Conservation (phyloP, 371 early-diverging fungal genomes). For the Cokeromyces recurvatus region DNA sequence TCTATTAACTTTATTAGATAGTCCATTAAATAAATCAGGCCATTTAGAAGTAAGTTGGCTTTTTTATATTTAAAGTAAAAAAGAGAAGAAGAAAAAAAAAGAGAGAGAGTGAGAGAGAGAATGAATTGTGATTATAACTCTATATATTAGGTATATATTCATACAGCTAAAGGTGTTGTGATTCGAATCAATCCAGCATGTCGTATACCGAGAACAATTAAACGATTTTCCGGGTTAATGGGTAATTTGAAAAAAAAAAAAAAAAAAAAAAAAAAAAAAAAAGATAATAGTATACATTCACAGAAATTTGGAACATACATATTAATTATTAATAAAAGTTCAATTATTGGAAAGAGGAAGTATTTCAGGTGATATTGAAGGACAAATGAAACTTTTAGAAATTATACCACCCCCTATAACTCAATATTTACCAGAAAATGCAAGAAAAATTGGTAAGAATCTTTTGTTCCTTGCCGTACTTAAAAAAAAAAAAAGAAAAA, state of each 20-base stretch:
- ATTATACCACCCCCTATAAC: constrained; percentile 93
- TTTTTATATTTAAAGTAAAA: no score
- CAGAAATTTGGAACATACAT: no score
- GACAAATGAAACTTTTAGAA: constrained; percentile 86
- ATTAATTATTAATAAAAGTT: constrained; percentile 47
- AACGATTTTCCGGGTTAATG: constrained; percentile 96
- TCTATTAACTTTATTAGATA: constrained; percentile 93
- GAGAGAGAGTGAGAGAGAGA: neutral
- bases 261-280: neutral
- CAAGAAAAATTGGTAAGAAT: constrained; percentile 70
- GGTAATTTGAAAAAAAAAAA: constrained; percentile 38
- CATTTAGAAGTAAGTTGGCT: constrained; percentile 65
- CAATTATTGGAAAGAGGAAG: constrained; percentile 95
- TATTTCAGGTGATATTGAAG: constrained; percentile 63
- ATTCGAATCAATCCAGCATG: constrained; percentile 96
- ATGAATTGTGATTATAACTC: no score
- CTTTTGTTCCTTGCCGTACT: no score
- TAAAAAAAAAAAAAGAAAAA: no score
- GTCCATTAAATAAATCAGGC: constrained; percentile 97
- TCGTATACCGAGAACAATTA: constrained; percentile 97
- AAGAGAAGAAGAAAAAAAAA: no score
- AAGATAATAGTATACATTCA: no score
- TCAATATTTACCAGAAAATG: constrained; percentile 83
- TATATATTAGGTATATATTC: constrained; percentile 75
- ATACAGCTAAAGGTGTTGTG: constrained; percentile 89